A percentile compares a stretch with the other conserved stretches of the same genome.
phyloP scores from a whole-genome alignment of 805 yeast species.

The Lipomyces yamadae region DNA sequence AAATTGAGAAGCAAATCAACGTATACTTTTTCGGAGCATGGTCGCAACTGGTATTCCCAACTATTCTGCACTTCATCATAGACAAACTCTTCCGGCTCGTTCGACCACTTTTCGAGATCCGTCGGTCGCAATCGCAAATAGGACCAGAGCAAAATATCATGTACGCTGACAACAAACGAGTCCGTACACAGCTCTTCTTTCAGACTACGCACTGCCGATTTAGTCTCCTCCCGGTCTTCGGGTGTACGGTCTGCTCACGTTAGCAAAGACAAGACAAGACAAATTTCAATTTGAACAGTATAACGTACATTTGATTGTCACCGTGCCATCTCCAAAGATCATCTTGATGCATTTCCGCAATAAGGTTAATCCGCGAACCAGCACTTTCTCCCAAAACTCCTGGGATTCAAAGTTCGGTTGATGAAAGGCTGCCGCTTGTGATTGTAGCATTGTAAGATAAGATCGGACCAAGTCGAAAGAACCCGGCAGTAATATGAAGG shows the following conservation, averaged over 20 bases:
- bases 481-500: slow-evolving; percentile 70
- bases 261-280: not conserved
- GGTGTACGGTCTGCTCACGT: slow-evolving; percentile 55
- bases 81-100: slow-evolving; percentile 93
- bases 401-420: slow-evolving; percentile 57
- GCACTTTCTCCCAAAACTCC: slow-evolving; percentile 75
- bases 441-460: slow-evolving; percentile 62
- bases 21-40: slow-evolving; percentile 85
- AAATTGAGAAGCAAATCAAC: slow-evolving; percentile 72
- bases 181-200: slow-evolving; percentile 62
- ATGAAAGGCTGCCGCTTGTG: slow-evolving; percentile 58
- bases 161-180: slow-evolving; percentile 59
- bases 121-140: slow-evolving; percentile 73
- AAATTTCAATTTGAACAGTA: not conserved
- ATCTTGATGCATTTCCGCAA: slow-evolving; percentile 68
- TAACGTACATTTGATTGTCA: slow-evolving; percentile 46
- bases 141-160: slow-evolving; percentile 71
- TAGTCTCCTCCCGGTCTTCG: slow-evolving; percentile 67
- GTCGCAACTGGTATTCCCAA: slow-evolving; percentile 83
- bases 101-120: slow-evolving; percentile 80
- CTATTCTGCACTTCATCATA: slow-evolving; percentile 75
- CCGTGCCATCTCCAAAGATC: slow-evolving; percentile 68
- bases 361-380: slow-evolving; percentile 61
- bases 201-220: slow-evolving; percentile 58
- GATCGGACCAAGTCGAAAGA: slow-evolving; percentile 65